A percentile compares a stretch with the other conserved stretches of the same genome.
Conservation (phyloP, 2,329 filamentous ascomycete genomes). For the Aspergillus persii region DNA sequence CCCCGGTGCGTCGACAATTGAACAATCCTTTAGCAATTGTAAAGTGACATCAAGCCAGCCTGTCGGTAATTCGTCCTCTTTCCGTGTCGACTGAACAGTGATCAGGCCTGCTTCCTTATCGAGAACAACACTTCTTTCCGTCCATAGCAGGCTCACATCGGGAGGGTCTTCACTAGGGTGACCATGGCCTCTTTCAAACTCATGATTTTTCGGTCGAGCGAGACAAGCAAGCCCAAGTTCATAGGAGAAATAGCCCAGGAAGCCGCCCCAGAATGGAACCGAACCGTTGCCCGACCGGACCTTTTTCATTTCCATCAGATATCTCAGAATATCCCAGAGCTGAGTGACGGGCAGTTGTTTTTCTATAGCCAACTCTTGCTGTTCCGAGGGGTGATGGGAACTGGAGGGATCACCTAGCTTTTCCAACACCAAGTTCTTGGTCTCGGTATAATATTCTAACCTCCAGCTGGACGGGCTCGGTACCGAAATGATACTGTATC, state of each 20-base stretch:
- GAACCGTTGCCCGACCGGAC: constrained; percentile 33
- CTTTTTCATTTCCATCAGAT: constrained; percentile 42
- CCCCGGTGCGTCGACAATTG: constrained; percentile 2
- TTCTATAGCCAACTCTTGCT: constrained; percentile 10
- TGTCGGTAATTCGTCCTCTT: constrained; percentile 38
- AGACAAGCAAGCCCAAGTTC: constrained; percentile 67
- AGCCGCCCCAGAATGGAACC: constrained; percentile 72
- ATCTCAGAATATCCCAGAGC: constrained; percentile 36
- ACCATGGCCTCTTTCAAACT: constrained; percentile 8
- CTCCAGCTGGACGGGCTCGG: constrained; percentile 36
- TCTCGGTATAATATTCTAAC: constrained; percentile 33
- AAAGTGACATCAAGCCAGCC: constrained; percentile 45
- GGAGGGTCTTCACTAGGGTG: constrained; percentile 47
- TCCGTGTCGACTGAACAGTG: constrained; percentile 66
- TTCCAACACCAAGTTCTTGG: constrained; percentile 22
- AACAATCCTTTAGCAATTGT: constrained; percentile 24
- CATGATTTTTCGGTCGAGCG: constrained; percentile 48
- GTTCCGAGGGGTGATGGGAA: background rate
- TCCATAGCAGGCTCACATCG: constrained; percentile 73
- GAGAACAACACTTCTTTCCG: constrained; percentile 73
- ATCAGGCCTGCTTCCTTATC: constrained; percentile 64
- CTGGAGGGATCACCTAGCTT: constrained; percentile 13
- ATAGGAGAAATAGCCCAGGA: constrained; percentile 82
- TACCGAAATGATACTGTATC: constrained; percentile 37
- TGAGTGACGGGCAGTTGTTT: constrained; percentile 21